A percentile compares a stretch with the other conserved stretches of the same genome.
Evolutionary conservation across 2,329 filamentous ascomycete genomes (phyloP).

Genomic region (Plectosphaerella plurivora): DNA sequence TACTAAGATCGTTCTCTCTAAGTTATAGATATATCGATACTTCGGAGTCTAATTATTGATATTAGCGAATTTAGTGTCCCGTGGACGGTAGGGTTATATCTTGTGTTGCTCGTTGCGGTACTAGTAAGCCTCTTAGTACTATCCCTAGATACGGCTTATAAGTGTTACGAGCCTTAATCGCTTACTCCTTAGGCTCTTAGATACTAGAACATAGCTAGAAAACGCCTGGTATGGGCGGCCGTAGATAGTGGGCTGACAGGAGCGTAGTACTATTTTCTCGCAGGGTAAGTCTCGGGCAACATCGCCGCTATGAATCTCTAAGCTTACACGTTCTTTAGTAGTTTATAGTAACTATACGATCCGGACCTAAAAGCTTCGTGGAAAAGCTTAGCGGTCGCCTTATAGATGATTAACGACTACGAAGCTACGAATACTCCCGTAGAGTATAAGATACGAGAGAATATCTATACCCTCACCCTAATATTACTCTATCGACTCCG

Average conservation of each 20-base stretch:
- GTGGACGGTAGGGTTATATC: background rate
- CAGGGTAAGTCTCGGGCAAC: background rate
- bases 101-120: slow-evolving; percentile 4
- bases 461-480: background rate
- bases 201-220: slow-evolving; percentile 5
- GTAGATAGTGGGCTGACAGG: background rate
- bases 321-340: background rate
- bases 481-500: background rate
- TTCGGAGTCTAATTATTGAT: background rate
- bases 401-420: background rate
- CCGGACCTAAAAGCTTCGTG: background rate
- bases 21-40: background rate
- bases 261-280: slow-evolving; percentile 3
- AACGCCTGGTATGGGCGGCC: slow-evolving; percentile 1
- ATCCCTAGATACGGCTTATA: no score
- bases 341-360: background rate
- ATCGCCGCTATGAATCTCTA: background rate
- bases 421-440: background rate
- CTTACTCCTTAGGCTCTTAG: background rate
- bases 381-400: background rate
- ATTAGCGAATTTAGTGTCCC: slow-evolving; percentile 1
- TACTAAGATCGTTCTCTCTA: background rate
- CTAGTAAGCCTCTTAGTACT: background rate
- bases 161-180: no score
- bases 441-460: background rate